Percentiles rank a stretch among this genome's conserved stretches.
phyloP scores from a whole-genome alignment of 2,329 filamentous ascomycete genomes.

The Sporothrix mexicana region DNA sequence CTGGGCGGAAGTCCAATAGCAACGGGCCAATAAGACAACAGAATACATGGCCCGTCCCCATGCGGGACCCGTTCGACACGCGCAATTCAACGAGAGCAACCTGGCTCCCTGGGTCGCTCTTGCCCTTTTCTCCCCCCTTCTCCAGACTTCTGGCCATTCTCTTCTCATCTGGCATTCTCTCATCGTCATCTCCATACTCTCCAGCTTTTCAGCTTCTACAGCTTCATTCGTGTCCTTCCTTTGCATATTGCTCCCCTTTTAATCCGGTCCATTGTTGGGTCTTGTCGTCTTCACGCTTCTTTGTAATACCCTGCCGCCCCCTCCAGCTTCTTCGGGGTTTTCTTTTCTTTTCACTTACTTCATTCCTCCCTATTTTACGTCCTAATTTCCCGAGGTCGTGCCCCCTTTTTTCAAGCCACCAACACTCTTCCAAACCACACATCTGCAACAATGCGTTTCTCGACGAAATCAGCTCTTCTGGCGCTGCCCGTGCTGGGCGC shows the following conservation, averaged over 20 bases:
- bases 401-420: background rate
- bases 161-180: constrained; percentile 12
- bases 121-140: constrained; percentile 22
- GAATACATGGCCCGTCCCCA: constrained; percentile 13
- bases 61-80: constrained; percentile 11
- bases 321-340: constrained; percentile 21
- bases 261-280: background rate
- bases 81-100: constrained; percentile 22
- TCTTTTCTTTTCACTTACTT: constrained; percentile 9
- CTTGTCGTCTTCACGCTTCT: constrained; percentile 1
- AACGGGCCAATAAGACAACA: constrained; percentile 24
- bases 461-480: constrained; percentile 54
- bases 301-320: constrained; percentile 5
- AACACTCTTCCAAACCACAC: background rate
- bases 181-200: constrained; percentile 19
- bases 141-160: constrained; percentile 25
- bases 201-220: constrained; percentile 25
- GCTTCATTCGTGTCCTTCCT: constrained; percentile 31
- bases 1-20: constrained; percentile 20
- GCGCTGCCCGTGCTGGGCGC: constrained; percentile 62
- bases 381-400: background rate
- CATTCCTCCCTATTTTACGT: constrained; percentile 2
- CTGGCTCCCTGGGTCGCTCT: background rate
- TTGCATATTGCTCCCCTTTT: constrained; percentile 18
- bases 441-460: constrained; percentile 62